Evolutionary conservation across 495 filamentous ascomycete genomes (phyloP), one percentile per base, ranked within the genome.

Genomic region (Penicillium arizonense): DNA sequence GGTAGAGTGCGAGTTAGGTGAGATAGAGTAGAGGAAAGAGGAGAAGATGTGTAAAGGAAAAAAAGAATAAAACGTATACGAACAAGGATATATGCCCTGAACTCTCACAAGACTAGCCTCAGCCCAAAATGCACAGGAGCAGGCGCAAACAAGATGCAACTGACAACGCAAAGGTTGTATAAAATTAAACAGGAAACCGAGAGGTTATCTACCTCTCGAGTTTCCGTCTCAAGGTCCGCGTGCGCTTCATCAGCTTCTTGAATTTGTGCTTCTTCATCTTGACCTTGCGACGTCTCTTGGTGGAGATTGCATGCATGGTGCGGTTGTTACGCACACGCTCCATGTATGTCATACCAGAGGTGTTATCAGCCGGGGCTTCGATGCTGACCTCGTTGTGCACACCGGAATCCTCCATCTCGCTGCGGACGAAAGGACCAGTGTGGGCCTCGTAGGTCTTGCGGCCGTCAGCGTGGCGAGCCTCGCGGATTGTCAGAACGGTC

Each of bases 251-350:
- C 55, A 99, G 79, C 83, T 97, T 97, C 93, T 96, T 97, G 71
- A 96, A 95, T 83, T 98, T 98, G 78, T 97, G 92, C 81, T 97
- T 98, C 89, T 98, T 98, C 92, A 98, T 98, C 83, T 93, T 96
- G 67, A 92, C 74, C 74, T 89, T 90, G 63, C 91, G 79, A 56
- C 91, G 87, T 71, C 95, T 80, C 72, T 84, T 87, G 52, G 96
- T 94, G 70, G 89, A 94, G 61, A 99, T 88, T 14, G 85, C 76
- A 26, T 82, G 72, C 77, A 78, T 75, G 44, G 71, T 64, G 8
- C 55, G 60, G 57, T 69, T 69, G 54, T 73, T 65, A 16, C 61
- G 65, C 47, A 64, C 40, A 37, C 73, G 73, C 60, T 77, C 74
- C 39, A 74, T 66, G 37, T 77, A 75, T 40, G 67, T 70, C 58